phyloP scores from a whole-genome alignment of 805 yeast species.

The Starmera caribaea region DNA sequence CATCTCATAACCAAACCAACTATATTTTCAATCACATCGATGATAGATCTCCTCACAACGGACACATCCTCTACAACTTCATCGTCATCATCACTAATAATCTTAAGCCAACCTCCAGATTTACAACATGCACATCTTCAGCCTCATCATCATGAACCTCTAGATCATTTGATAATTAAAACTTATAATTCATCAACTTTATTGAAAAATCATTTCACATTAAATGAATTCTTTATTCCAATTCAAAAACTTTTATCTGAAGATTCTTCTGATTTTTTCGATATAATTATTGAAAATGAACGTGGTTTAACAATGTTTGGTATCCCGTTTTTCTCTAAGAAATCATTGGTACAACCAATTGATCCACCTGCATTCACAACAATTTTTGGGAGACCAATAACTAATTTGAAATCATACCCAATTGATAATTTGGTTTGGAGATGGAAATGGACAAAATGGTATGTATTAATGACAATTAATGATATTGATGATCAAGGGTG shows the following conservation, averaged over 20 bases:
- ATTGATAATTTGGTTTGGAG: conserved; percentile 53
- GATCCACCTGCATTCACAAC: conserved; percentile 35
- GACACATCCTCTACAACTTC: no score
- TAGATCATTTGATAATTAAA: no score
- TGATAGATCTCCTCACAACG: no score
- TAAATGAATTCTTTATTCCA: no score
- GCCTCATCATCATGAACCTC: no score
- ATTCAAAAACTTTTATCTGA: neutral
- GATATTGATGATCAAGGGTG: conserved; percentile 86
- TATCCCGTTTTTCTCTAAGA: conserved; percentile 37
- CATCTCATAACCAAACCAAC: no score
- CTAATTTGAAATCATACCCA: conserved; percentile 16
- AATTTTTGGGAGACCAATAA: conserved; percentile 18
- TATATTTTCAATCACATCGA: no score
- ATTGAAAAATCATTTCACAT: no score
- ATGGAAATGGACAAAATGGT: conserved; percentile 69
- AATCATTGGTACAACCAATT: conserved; percentile 33
- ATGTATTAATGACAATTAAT: conserved; percentile 49
- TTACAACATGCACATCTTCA: no score
- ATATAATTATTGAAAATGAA: conserved; percentile 43
- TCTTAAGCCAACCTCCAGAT: no score
- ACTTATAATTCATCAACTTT: no score
- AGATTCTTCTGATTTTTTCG: conserved; percentile 17
- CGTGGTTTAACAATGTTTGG: conserved; percentile 46
- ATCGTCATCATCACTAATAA: no score